Base-by-base conservation (phyloP, 2,329 filamentous ascomycete species). In the Sclerotinia borealis region DNA sequence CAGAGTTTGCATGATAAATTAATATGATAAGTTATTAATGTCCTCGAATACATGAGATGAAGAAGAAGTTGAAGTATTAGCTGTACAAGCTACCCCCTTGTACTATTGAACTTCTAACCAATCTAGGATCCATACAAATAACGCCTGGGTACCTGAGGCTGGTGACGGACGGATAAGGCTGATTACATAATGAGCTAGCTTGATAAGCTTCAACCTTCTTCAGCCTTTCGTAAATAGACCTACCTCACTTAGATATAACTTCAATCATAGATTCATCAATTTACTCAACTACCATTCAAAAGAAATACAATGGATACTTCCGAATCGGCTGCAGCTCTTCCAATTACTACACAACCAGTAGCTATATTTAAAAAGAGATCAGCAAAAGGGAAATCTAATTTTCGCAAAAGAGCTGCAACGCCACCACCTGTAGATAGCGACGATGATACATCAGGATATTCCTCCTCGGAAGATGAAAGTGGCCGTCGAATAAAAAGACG, bases 351-450 rank as follows among this genome's bases (percentile, higher is more conserved):
- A 34, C 31, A 51, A 51, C 67, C 71, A 27, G 80, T 87, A 15
- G 83, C 88, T 17, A 76, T 90, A 59, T 97, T 97, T 83, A 97
- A 96, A 76, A 96, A 95, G 76, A 86, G 93, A 74, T 83, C 85
- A 68, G 83, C 84, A 72, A 96, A 92, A 74, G 84, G 83, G 66
- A 93, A 91, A 73, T 83, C 87, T 56, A 92, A 87, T 72, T 80
- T 93, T 61, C 86, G 93, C 73, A 96, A 96, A 79, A 86, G 91
- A 68, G 85, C 90, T 25, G 85, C 88, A 34, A 90, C 92, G 43
- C 91, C 92, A 60, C 89, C 91, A 7, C 87, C 89, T 67, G 85
- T 84, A 65, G 81, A 56, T 8, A 56, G 83, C 70, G 83, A 84
- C 71, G 48, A 36, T 25, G 48, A 60, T 25, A 22, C 62, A 34